Percentiles rank a stretch among this genome's conserved stretches.
Conservation (phyloP, 371 early-diverging fungal species). For the Choanephora cucurbitarum region DNA sequence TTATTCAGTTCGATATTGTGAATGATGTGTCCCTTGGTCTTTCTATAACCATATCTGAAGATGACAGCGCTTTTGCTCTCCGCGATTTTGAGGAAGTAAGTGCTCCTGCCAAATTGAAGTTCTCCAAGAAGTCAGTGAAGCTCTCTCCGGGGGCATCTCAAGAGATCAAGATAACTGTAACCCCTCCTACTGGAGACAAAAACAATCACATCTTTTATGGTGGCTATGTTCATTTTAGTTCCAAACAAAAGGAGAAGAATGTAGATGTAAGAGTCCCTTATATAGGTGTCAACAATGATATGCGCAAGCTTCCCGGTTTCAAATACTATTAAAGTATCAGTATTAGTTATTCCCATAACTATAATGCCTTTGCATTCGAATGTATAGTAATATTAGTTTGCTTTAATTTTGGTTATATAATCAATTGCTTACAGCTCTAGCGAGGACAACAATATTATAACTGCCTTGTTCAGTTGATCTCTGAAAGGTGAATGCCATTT, state of each 20-base stretch:
- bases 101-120: conserved; percentile 34
- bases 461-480: no score
- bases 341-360: no score
- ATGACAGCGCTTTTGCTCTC: conserved; percentile 37
- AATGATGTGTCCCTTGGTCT: conserved; percentile 36
- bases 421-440: no score
- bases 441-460: no score
- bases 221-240: conserved; percentile 28
- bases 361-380: no score
- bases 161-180: conserved; percentile 37
- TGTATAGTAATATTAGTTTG: no score
- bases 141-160: conserved; percentile 55
- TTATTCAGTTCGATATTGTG: conserved; percentile 48
- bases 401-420: no score
- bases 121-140: conserved; percentile 65
- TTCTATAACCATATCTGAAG: conserved; percentile 17
- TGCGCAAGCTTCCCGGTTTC: no score
- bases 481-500: no score
- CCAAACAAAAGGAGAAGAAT: conserved; percentile 16
- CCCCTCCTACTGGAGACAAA: conserved; percentile 34
- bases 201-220: conserved; percentile 33
- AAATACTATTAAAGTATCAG: no score
- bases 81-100: conserved; percentile 25
- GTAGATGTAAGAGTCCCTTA: background rate
- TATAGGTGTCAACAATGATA: background rate